A percentile compares a stretch with the other conserved stretches of the same genome.
Conservation (phyloP, 2,329 filamentous ascomycete species). For the Pseudogymnoascus sp. region DNA sequence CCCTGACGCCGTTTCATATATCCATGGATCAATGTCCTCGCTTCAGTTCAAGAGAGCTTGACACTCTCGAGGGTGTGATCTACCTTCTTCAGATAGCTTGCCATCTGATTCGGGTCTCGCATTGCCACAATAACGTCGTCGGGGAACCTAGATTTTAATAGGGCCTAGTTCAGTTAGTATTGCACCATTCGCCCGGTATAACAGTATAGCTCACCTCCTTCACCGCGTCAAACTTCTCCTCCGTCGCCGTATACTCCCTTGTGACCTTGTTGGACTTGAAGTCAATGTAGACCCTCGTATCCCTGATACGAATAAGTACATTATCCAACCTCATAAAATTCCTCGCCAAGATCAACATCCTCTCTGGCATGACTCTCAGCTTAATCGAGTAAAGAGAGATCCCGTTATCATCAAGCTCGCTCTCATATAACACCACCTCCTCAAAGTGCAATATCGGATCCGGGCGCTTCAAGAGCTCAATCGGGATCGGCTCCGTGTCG, state of each 20-base stretch:
- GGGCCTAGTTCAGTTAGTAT: slow-evolving; percentile 31
- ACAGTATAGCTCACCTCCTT: slow-evolving; percentile 49
- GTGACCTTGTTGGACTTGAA: slow-evolving; percentile 73
- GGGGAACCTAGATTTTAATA: slow-evolving; percentile 43
- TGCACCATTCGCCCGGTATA: neutral
- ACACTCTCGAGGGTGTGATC: slow-evolving; percentile 54
- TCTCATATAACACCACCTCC: slow-evolving; percentile 92
- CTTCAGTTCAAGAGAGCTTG: neutral
- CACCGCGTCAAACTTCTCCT: slow-evolving; percentile 71
- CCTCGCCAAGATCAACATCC: slow-evolving; percentile 75
- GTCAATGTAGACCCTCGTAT: slow-evolving; percentile 88
- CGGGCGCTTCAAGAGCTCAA: slow-evolving; percentile 76
- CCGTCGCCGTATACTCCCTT: slow-evolving; percentile 82
- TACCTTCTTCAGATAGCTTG: slow-evolving; percentile 61
- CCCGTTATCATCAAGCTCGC: slow-evolving; percentile 95
- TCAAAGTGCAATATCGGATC: slow-evolving; percentile 97
- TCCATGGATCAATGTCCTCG: neutral
- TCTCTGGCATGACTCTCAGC: slow-evolving; percentile 81
- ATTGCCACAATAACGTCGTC: slow-evolving; percentile 71
- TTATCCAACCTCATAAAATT: slow-evolving; percentile 92
- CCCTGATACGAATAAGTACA: slow-evolving; percentile 77
- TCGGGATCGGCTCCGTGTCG: slow-evolving; percentile 53
- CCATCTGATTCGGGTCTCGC: slow-evolving; percentile 71
- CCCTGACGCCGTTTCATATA: neutral
- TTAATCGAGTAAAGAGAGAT: slow-evolving; percentile 87